Percentiles rank a stretch among this genome's conserved stretches.
phyloP scores from a whole-genome alignment of 2,329 filamentous ascomycete species.

The Amauroascus verrucosus region DNA sequence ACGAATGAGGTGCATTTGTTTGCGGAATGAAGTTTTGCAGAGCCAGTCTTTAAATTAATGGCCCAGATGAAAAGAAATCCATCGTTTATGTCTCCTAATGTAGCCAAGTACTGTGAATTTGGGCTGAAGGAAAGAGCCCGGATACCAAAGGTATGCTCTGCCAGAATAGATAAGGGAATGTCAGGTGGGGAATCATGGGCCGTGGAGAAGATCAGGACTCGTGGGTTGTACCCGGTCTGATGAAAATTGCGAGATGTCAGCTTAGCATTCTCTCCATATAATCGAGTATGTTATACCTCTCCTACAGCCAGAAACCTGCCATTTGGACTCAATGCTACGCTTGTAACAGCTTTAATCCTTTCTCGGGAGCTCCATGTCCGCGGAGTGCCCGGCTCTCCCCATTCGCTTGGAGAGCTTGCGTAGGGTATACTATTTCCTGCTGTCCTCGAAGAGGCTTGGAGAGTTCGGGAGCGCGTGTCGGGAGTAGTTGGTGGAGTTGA shows the following conservation, averaged over 20 bases:
- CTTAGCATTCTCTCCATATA: conserved; percentile 2
- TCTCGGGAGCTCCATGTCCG: conserved; percentile 83
- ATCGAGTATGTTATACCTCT: conserved; percentile 46
- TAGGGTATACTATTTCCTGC: conserved; percentile 34
- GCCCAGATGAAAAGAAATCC: conserved; percentile 89
- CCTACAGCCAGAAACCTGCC: conserved; percentile 82
- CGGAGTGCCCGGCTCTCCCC: conserved; percentile 49
- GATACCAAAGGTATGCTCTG: conserved; percentile 84
- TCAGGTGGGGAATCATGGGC: conserved; percentile 67
- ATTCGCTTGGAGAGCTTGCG: conserved; percentile 42
- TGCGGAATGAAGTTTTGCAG: conserved; percentile 67
- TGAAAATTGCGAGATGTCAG: conserved; percentile 23
- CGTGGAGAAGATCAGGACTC: conserved; percentile 81
- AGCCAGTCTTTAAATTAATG: conserved; percentile 70
- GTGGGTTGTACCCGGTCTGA: conserved; percentile 77
- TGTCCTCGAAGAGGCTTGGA: conserved; percentile 33
- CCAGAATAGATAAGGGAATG: conserved; percentile 70
- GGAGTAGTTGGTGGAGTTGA: conserved; percentile 49
- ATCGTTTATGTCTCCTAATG: conserved; percentile 79
- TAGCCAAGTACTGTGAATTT: conserved; percentile 77
- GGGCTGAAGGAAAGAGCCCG: conserved; percentile 80
- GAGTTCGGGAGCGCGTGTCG: conserved; percentile 49
- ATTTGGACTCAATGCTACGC: conserved; percentile 77
- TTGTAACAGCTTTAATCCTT: conserved; percentile 87
- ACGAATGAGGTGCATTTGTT: conserved; percentile 89